These are phyloP conservation scores for Boletus eberwhitei DNA, from an alignment of 768 basidiomycete species.

Conservation along the genomic window DNA sequence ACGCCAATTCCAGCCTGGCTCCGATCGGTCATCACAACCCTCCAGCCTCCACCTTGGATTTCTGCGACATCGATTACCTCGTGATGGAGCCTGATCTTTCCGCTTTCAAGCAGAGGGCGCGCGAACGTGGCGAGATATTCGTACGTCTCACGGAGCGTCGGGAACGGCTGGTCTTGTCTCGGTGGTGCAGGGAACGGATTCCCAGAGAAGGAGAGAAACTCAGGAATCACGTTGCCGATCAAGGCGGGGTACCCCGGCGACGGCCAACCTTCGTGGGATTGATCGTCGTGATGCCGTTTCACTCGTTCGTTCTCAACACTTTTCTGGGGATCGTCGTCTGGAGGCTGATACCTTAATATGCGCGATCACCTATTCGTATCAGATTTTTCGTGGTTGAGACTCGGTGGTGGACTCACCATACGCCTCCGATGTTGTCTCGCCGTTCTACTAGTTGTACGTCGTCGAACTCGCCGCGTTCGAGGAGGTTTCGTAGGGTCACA, in stretches of 20 bases:
- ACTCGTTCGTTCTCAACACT: background rate
- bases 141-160: constrained; percentile 27
- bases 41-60: constrained; percentile 36
- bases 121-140: constrained; percentile 28
- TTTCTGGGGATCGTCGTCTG: background rate
- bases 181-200: constrained; percentile 27
- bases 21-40: constrained; percentile 38
- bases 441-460: constrained; percentile 46
- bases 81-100: constrained; percentile 38
- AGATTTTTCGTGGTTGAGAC: background rate
- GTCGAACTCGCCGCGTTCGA: constrained; percentile 39
- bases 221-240: constrained; percentile 50
- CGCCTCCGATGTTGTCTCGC: constrained; percentile 44
- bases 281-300: background rate
- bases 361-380: too few species aligned
- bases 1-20: constrained; percentile 17
- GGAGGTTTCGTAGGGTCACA: constrained; percentile 46
- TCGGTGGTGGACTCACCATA: constrained; percentile 36
- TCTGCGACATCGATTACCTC: constrained; percentile 42
- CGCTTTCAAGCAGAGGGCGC: constrained; percentile 21
- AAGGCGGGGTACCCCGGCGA: constrained; percentile 47
- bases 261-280: constrained; percentile 32
- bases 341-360: constrained; percentile 13
- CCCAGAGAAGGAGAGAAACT: constrained; percentile 33
- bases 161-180: constrained; percentile 27